A percentile compares a stretch with the other conserved stretches of the same genome.
Conservation (phyloP, 2,329 filamentous ascomycete genomes). For the Aspergillus pseudoviridinutans region DNA sequence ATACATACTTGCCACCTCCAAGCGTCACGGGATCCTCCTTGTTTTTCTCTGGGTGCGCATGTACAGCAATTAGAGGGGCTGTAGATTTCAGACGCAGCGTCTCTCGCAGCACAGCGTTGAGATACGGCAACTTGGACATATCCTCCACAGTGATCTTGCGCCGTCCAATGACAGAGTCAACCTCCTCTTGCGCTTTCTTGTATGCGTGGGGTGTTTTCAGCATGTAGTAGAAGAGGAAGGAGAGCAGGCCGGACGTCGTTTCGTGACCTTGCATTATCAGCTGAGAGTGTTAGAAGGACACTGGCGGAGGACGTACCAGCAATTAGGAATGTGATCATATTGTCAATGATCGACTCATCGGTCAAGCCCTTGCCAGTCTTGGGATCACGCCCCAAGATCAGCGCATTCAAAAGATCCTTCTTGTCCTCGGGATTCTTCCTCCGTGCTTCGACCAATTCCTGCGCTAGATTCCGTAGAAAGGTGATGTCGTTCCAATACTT, state of each 20-base stretch:
- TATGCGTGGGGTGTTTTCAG: conserved; percentile 60
- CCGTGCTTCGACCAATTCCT: conserved; percentile 59
- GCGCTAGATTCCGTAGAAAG: conserved; percentile 52
- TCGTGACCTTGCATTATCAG: conserved; percentile 52
- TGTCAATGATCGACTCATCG: conserved; percentile 61
- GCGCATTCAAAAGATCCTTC: conserved; percentile 66
- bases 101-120: conserved; percentile 63
- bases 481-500: conserved; percentile 30
- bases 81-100: conserved; percentile 59
- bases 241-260: conserved; percentile 65
- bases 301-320: conserved; percentile 42
- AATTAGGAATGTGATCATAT: conserved; percentile 70
- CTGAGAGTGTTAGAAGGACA: background rate
- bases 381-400: conserved; percentile 65
- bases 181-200: conserved; percentile 61
- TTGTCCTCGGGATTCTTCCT: conserved; percentile 53
- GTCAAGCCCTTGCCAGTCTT: conserved; percentile 63
- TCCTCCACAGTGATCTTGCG: conserved; percentile 58
- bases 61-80: conserved; percentile 51
- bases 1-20: conserved; percentile 58
- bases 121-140: conserved; percentile 61
- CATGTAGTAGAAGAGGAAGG: conserved; percentile 62
- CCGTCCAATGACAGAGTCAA: conserved; percentile 61
- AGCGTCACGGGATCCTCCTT: conserved; percentile 45
- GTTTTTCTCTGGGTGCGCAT: conserved; percentile 43